These are phyloP conservation scores for Solanum raphanifolium DNA, from an alignment of 257 asterid species.

Conservation along the genomic window DNA sequence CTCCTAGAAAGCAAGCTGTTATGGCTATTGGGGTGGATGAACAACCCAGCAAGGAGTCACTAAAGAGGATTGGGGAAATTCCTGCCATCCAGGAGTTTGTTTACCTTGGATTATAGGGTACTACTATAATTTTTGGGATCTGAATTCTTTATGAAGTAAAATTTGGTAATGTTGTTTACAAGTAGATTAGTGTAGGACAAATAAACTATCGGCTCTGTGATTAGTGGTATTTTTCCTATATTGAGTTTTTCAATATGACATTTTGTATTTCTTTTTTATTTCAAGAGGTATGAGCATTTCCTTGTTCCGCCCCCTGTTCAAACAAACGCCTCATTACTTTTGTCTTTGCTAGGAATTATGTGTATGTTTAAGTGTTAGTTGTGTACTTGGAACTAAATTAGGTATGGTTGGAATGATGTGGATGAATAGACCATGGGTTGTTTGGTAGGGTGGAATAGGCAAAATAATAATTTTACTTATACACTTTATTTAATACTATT, in stretches of 20 bases:
- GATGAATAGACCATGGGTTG: neutral
- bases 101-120: constrained; percentile 48
- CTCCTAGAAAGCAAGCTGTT: constrained; percentile 83
- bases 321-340: neutral
- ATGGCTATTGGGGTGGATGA: constrained; percentile 97
- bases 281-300: neutral
- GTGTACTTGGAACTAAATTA: neutral
- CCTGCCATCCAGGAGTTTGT: constrained; percentile 79
- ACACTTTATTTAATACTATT: neutral
- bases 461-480: neutral
- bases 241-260: neutral
- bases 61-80: constrained; percentile 81
- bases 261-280: neutral
- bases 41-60: constrained; percentile 62
- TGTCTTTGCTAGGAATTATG: neutral
- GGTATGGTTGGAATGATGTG: neutral
- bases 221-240: neutral
- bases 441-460: neutral
- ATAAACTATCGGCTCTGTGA: constrained; percentile 5
- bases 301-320: neutral
- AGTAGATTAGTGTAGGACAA: constrained; percentile 2
- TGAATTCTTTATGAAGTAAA: neutral
- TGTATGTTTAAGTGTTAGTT: neutral
- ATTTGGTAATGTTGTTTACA: constrained; percentile 19
- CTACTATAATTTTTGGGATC: neutral